Base-by-base conservation (phyloP, 805 yeast genomes). In the Ascoidea tarda region DNA sequence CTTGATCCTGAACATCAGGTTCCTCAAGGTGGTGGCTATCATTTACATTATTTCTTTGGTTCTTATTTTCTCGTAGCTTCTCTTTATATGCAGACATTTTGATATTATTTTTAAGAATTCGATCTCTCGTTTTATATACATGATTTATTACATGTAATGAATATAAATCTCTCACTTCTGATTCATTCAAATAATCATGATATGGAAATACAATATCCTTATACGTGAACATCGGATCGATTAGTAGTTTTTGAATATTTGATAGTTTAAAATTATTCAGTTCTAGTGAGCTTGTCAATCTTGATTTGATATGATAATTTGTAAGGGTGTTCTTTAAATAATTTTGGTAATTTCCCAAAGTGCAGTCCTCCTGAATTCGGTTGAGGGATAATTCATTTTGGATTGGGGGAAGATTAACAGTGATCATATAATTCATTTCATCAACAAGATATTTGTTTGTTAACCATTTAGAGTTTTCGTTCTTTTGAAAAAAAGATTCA, bases 1-100 rank as follows among this genome's bases (percentile, higher is more conserved):
- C 98, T 66, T 93, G 98, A 64, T 93, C 99, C 53, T 95, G 71
- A 57, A 76, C 74, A 60, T 87, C 95, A 10, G 77, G 77, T 50
- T 74, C 78, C 32, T 70, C 69, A 6, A 65, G 58, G 46, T 60
- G 59, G 4, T 16, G 21, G 28, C 28, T 21, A 14, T 50, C 52
- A 14, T 16, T n/a, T 6, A 45, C 12, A 12, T 33, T 14, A 5
- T 49, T 51, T 14, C 47, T 16, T 4, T 46, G 48, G 6, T 49
- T 28, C 21, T 49, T 48, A 54, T 69, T 62, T 52, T 73, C 65
- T 51, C 66, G 69, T n/a, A 70, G 49, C 16, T 68, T 63, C 45
- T 72, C 78, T 54, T 72, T 72, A 53, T 69, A 70, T 16, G 65
- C 58, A 33, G 71, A 67, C 21, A 82, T 58, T 59, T 78, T 79